Percentiles rank a stretch among this genome's conserved stretches.
Conservation (phyloP, 768 basidiomycete genomes). For the Rickenella mellea region DNA sequence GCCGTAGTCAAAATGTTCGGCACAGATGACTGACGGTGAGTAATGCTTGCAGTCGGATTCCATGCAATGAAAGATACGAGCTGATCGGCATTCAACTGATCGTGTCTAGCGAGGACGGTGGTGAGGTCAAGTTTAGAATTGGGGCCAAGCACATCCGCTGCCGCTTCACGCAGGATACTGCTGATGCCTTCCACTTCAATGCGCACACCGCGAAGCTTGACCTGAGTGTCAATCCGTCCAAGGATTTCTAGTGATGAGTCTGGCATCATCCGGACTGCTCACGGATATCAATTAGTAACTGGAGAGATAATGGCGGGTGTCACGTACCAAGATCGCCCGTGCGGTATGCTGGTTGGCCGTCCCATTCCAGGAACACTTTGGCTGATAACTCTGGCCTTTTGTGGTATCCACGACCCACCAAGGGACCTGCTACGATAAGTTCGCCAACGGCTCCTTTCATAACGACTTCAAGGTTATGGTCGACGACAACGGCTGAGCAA, state of each 20-base stretch:
- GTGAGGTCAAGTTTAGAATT: conserved; percentile 24
- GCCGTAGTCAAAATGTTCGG: conserved; percentile 18
- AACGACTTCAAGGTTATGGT: conserved; percentile 29
- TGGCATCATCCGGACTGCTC: conserved; percentile 36
- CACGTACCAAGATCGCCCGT: conserved; percentile 39
- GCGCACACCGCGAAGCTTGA: conserved; percentile 44
- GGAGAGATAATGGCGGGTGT: too few relatives aligned
- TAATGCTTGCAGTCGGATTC: conserved; percentile 23
- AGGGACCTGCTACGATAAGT: conserved; percentile 38
- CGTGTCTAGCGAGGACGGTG: conserved; percentile 34
- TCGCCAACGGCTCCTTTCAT: conserved; percentile 37
- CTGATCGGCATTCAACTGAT: conserved; percentile 32
- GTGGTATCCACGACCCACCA: conserved; percentile 42
- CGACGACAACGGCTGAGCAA: conserved; percentile 30
- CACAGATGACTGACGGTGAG: conserved; percentile 25
- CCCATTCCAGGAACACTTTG: conserved; percentile 37
- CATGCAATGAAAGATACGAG: conserved; percentile 37
- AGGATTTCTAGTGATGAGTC: conserved; percentile 38
- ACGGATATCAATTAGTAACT: background rate
- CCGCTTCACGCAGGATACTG: conserved; percentile 29
- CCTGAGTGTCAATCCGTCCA: conserved; percentile 41
- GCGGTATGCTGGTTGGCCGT: conserved; percentile 33
- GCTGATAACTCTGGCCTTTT: conserved; percentile 32
- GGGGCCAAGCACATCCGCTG: conserved; percentile 7
- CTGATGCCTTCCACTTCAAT: conserved; percentile 44